Percentiles rank a stretch among this genome's conserved stretches.
phyloP scores from a whole-genome alignment of 1,139 yeast species.

The Geotrichum fermentans region DNA sequence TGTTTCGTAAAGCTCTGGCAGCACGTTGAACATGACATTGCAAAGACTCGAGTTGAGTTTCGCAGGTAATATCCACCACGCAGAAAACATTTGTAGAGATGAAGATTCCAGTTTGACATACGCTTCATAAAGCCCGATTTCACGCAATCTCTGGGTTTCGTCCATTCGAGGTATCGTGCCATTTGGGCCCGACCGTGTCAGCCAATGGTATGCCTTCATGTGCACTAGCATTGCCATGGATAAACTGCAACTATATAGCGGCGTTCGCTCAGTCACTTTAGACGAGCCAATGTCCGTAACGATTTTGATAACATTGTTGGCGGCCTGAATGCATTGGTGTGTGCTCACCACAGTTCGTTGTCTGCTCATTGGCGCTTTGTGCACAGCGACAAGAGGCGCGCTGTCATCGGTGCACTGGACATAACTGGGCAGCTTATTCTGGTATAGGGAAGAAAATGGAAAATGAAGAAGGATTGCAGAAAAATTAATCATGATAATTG shows the following conservation, averaged over 20 bases:
- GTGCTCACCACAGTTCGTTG: constrained; percentile 18
- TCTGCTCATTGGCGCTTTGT: constrained; percentile 7
- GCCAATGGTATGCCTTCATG: constrained; percentile 23
- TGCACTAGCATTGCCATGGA: constrained; percentile 23
- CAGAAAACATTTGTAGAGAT: constrained; percentile 14
- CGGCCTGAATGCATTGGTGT: constrained; percentile 20
- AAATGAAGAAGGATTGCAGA: constrained; percentile 20
- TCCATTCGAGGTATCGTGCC: constrained; percentile 12
- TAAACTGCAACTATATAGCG: constrained; percentile 18
- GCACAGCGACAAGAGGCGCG: constrained; percentile 15
- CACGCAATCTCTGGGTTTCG: constrained; percentile 13
- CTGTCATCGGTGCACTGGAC: constrained; percentile 20
- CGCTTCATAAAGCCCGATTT: constrained; percentile 18
- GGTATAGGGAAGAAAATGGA: constrained; percentile 20
- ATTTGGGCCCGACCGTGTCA: constrained; percentile 10
- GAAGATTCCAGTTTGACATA: constrained; percentile 16
- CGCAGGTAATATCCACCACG: constrained; percentile 19
- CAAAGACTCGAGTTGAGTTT: constrained; percentile 20
- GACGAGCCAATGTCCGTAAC: constrained; percentile 17
- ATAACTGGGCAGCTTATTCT: constrained; percentile 21
- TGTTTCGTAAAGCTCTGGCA: constrained; percentile 21
- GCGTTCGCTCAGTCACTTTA: constrained; percentile 16
- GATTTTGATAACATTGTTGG: constrained; percentile 19
- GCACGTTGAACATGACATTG: constrained; percentile 21
- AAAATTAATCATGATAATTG: constrained; percentile 20